Evolutionary conservation across 805 yeast species (phyloP), one percentile per base, ranked within the genome.

Genomic region (Maudiozyma turicensis): DNA sequence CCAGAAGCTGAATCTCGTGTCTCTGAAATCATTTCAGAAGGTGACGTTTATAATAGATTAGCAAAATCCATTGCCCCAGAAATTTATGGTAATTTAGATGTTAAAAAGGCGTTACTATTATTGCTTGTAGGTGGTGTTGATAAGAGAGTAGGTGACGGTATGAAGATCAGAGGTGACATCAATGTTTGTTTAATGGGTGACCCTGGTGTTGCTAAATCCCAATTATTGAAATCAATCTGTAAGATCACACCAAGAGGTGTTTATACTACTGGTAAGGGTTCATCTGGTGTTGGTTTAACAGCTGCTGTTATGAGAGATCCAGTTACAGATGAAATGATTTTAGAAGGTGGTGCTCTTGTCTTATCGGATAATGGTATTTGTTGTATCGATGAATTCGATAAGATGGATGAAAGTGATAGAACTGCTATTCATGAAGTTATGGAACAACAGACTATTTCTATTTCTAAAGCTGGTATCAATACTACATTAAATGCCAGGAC

Each of bases 261-360:
- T 32, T 93, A 93, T 67, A 93, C 99, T 8, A 93, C 99, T 1
- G 99, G 99, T 71, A 81, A 95, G 61, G 99, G 99, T 66, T 89
- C 97, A 4, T 93, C 99, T 0, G 99, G 99, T 50, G 99, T 93
- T 43, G 99, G 99, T 71, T 74, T 93, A 59, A 93, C 99, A 4
- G 99, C 99, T 1, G 99, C 99, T 0, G 99, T 93, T 35, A 89
- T 93, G 95, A 80, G 93, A 61, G 99, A 93, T 66, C 97, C 98
- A 2, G 91, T 90, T n/a, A 93, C 99, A 1, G 99, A 93, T 67
- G 99, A 93, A 69, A 86, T 91, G 95, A 87, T 93, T 13, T 74
- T 93, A 46, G 99, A 93, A 75, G 99, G 98, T 51, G 99, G 99
- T 69, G 98, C 99, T 1, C 74, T 93, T 50, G 98, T 93, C 6